Evolutionary conservation across 1,284 basidiomycete species (phyloP).

Genomic region (Ceratobasidium sp.): DNA sequence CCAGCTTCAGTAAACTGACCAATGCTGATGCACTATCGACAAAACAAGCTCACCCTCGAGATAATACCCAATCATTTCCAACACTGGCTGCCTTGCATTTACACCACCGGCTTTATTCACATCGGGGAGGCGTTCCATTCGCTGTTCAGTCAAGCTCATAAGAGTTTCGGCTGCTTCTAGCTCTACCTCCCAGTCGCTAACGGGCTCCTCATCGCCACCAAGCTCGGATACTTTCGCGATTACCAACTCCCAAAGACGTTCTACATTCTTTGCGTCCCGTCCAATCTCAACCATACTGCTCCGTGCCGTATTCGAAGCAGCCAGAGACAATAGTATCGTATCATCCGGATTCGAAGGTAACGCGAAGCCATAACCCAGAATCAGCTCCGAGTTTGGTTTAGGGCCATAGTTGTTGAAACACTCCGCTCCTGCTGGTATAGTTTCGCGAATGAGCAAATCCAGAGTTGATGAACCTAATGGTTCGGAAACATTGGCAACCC

Average conservation of each 20-base stretch:
- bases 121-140: conserved; percentile 61
- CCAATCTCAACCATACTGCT: conserved; percentile 66
- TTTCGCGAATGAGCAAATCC: conserved; percentile 57
- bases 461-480: conserved; percentile 42
- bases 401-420: conserved; percentile 89
- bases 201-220: conserved; percentile 46
- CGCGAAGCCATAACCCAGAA: conserved; percentile 87
- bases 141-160: conserved; percentile 64
- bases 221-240: conserved; percentile 54
- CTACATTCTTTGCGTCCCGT: conserved; percentile 47
- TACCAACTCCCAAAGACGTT: conserved; percentile 62
- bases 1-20: background rate
- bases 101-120: conserved; percentile 45
- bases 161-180: conserved; percentile 57
- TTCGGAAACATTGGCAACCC: conserved; percentile 62
- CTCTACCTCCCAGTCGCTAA: conserved; percentile 64
- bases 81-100: conserved; percentile 46
- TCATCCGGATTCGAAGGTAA: conserved; percentile 79
- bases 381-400: conserved; percentile 83
- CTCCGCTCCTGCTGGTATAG: conserved; percentile 58
- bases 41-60: conserved; percentile 41
- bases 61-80: conserved; percentile 44
- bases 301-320: conserved; percentile 50
- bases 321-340: conserved; percentile 77
- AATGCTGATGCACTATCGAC: background rate